phyloP scores from a whole-genome alignment of 306 rosid genomes.

The Ammopiptanthus mongolicus region DNA sequence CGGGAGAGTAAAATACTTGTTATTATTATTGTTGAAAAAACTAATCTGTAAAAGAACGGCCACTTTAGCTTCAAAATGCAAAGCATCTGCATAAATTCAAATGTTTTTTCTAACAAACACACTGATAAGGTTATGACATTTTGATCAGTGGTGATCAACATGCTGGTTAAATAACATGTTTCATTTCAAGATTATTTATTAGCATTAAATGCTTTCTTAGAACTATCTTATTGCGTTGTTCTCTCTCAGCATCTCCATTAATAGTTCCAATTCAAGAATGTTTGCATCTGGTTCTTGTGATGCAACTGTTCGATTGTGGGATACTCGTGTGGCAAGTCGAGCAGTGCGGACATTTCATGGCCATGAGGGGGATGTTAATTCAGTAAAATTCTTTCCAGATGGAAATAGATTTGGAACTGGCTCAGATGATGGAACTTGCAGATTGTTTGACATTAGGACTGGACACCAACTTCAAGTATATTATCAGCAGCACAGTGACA shows the following conservation, averaged over 20 bases:
- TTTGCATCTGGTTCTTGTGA: constrained; percentile 94
- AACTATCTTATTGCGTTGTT: neutral
- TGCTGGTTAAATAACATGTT: neutral
- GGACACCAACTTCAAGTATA: constrained; percentile 91
- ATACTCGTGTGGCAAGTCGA: constrained; percentile 93
- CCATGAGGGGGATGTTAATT: constrained; percentile 73
- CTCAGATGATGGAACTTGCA: constrained; percentile 84
- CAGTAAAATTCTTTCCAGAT: constrained; percentile 87
- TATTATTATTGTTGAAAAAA: neutral
- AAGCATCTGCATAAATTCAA: neutral
- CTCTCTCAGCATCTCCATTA: constrained; percentile 72
- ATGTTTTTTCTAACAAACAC: neutral
- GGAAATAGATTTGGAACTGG: constrained; percentile 96
- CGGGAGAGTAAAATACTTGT: neutral
- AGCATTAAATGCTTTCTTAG: neutral
- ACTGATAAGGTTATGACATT: neutral
- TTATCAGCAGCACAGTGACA: constrained; percentile 59
- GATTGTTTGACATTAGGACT: constrained; percentile 82
- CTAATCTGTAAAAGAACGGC: neutral
- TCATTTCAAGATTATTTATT: neutral
- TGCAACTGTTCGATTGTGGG: constrained; percentile 87
- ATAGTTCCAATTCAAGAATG: constrained; percentile 64
- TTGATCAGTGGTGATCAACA: neutral
- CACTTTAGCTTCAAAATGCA: neutral
- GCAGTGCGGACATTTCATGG: constrained; percentile 84